These are phyloP conservation scores for Sporisorium scitamineum DNA, from an alignment of 1,284 basidiomycete species.

Conservation along the genomic window DNA sequence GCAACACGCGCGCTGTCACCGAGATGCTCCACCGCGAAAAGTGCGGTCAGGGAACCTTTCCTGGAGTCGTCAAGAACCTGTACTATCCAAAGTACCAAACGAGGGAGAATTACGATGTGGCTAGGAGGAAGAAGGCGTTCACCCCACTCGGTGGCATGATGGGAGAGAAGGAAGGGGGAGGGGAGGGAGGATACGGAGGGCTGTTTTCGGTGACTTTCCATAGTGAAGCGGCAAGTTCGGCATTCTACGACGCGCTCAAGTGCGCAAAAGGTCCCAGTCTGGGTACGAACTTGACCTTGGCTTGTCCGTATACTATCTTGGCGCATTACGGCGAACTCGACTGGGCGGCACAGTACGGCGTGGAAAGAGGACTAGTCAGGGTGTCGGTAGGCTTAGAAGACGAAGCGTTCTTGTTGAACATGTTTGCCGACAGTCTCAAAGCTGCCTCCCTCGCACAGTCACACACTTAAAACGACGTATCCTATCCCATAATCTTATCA, in stretches of 20 bases:
- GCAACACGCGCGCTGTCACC: conserved; percentile 85
- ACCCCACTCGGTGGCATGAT: conserved; percentile 12
- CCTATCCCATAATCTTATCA: too few species aligned
- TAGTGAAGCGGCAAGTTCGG: conserved; percentile 76
- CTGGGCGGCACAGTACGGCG: conserved; percentile 89
- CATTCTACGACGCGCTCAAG: conserved; percentile 87
- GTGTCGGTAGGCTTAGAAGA: conserved; percentile 93
- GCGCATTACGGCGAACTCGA: conserved; percentile 92
- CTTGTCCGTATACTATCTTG: conserved; percentile 91
- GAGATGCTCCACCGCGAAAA: conserved; percentile 76
- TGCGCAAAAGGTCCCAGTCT: conserved; percentile 92
- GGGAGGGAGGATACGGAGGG: conserved; percentile 80
- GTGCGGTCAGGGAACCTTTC: conserved; percentile 14
- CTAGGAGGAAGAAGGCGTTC: conserved; percentile 72
- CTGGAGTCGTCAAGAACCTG: conserved; percentile 79
- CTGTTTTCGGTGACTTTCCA: conserved; percentile 92
- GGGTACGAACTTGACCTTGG: conserved; percentile 95
- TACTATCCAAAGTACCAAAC: conserved; percentile 89
- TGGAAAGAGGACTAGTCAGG: conserved; percentile 85
- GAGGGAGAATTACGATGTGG: conserved; percentile 78
- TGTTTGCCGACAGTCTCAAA: conserved; percentile 78
- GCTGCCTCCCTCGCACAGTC: conserved; percentile 73
- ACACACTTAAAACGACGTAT: too few species aligned
- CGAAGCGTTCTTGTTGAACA: conserved; percentile 74
- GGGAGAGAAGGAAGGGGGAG: conserved; percentile 4